Evolutionary conservation across 2,329 filamentous ascomycete species (phyloP), one percentile per base, ranked within the genome.

Genomic region (Exophiala lecanii-corni): DNA sequence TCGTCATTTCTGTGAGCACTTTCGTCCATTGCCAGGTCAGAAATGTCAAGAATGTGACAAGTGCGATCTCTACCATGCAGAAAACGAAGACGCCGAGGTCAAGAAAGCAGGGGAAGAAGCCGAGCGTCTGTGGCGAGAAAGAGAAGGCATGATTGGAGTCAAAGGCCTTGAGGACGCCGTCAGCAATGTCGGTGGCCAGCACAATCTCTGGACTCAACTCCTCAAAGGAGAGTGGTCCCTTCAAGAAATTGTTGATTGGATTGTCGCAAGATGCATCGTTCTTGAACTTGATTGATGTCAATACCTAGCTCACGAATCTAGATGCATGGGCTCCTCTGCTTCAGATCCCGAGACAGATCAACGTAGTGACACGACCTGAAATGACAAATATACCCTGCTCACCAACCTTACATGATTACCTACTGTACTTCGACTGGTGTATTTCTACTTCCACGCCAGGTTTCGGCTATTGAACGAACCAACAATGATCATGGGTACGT

Each of bases 1-100:
- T 64, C 75, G 81, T 28, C 92, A 98, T 65, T 98, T 96, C 60
- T 98, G 92, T 62, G 86, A 95, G 61, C 92, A 97, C 66, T 97
- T 97, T 63, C 78, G 92, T 6, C 83, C 86, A 7, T 77, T 85
- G 49, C 86, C 84, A 0, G 88, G 89, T 36, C 76, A 78, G 10
- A 71, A 74, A 10, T 98, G 92, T 62, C 73, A 64, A 1, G 81
- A 94, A 62, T 97, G 92, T 66, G 81, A 82, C 31, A 81, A 79
- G 57, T 91, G 86, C 65, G 88, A 89, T 59, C 72, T 91, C 9
- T 79, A 79, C 55, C 64, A 70, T 32, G 85, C 82, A 68, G 84
- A 89, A 65, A 76, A 81, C 41, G 86, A 89, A 60, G 79, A 88
- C 47, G 69, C 72, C 23, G 79, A 87, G 15, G 73, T 89, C 23